A percentile compares a stretch with the other conserved stretches of the same genome.
phyloP scores from a whole-genome alignment of 2,329 filamentous ascomycete genomes.

The Cladophialophora carrionii region DNA sequence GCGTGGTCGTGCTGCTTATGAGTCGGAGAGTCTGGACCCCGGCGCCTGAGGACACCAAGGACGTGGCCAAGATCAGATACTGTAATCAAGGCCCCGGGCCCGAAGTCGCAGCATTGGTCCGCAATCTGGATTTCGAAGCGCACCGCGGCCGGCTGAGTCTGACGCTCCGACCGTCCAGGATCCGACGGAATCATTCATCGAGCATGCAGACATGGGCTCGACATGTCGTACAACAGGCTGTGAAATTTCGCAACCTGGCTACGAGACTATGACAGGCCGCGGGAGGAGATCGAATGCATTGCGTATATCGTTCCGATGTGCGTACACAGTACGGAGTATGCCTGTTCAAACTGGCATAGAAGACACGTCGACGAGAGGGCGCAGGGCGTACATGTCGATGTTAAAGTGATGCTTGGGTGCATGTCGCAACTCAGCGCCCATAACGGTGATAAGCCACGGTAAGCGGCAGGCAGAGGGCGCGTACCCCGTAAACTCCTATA shows the following conservation, averaged over 20 bases:
- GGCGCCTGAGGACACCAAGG: no score
- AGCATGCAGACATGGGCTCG: not conserved
- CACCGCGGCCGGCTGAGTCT: constrained; percentile 1
- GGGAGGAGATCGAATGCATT: not conserved
- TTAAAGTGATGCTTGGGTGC: constrained; percentile 1
- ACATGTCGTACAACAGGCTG: not conserved
- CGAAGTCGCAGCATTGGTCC: not conserved
- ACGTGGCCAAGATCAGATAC: not conserved
- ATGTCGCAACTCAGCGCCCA: not conserved
- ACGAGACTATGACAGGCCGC: not conserved
- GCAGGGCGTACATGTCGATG: constrained; percentile 3
- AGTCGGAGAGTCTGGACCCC: not conserved
- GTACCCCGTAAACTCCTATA: not conserved
- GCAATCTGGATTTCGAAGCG: not conserved
- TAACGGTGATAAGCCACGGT: constrained; percentile 3
- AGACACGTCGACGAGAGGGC: constrained; percentile 3
- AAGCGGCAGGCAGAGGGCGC: not conserved
- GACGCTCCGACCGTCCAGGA: not conserved
- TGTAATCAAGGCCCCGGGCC: not conserved
- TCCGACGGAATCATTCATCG: not conserved
- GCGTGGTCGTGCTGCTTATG: not conserved
- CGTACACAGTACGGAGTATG: not conserved
- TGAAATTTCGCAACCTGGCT: not conserved
- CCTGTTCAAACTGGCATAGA: not conserved
- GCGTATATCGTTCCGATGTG: not conserved